Conservation (phyloP, 371 early-diverging fungal genomes). For the Synchytrium microbalum region DNA sequence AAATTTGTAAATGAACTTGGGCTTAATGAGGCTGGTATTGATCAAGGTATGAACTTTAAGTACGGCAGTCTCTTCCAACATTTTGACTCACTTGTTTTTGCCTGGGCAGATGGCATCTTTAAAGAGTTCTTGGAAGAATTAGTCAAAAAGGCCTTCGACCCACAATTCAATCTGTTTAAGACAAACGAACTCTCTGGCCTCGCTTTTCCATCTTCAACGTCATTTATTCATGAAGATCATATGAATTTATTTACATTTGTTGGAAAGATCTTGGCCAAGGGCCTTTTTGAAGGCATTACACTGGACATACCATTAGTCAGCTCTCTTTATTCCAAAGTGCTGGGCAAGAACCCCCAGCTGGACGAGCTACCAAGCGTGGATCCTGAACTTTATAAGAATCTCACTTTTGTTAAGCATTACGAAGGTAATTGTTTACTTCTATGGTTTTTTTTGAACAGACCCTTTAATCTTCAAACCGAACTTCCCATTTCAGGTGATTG, state of each 20-base stretch:
- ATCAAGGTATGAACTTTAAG: too few species aligned
- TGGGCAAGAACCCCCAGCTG: slow-evolving; percentile 19
- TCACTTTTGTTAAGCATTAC: slow-evolving; percentile 32
- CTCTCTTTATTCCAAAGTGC: slow-evolving; percentile 23
- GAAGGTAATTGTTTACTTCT: slow-evolving; percentile 11
- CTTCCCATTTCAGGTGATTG: slow-evolving; percentile 15
- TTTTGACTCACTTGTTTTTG: neutral
- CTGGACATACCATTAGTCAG: slow-evolving; percentile 24
- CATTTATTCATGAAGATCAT: slow-evolving; percentile 19
- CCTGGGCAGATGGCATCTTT: slow-evolving; percentile 16
- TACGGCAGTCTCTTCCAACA: too few species aligned
- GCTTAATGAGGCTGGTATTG: slow-evolving; percentile 5
- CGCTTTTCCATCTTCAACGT: slow-evolving; percentile 16
- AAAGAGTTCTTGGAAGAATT: slow-evolving; percentile 26
- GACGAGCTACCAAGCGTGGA: slow-evolving; percentile 34
- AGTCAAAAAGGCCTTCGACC: slow-evolving; percentile 16
- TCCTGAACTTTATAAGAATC: slow-evolving; percentile 29
- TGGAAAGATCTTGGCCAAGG: slow-evolving; percentile 21
- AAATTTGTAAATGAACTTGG: slow-evolving; percentile 32
- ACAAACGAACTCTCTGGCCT: slow-evolving; percentile 11
- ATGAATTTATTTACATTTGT: slow-evolving; percentile 20
- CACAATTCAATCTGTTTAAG: slow-evolving; percentile 15
- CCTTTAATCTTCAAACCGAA: neutral
- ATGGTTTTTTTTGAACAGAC: neutral
- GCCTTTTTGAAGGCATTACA: slow-evolving; percentile 21